Percentiles rank a stretch among this genome's conserved stretches.
phyloP scores from a whole-genome alignment of 2,329 filamentous ascomycete species.

The Xylaria sp. region DNA sequence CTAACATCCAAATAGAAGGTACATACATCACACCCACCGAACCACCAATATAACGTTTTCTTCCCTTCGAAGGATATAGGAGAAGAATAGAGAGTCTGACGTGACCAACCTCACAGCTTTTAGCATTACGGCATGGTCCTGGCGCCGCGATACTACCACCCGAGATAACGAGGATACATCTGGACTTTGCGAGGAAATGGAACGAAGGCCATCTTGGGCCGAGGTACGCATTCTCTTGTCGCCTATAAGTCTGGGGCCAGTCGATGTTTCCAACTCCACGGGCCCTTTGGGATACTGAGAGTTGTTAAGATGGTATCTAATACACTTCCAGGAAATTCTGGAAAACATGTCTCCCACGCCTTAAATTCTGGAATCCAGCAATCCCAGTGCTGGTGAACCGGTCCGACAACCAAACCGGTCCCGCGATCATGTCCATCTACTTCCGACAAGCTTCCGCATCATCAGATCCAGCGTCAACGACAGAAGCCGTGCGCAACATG shows the following conservation, averaged over 20 bases:
- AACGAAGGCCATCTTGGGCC: constrained; percentile 77
- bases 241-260: too few relatives aligned
- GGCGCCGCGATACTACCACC: constrained; percentile 84
- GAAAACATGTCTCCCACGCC: constrained; percentile 79
- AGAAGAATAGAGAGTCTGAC: constrained; percentile 20
- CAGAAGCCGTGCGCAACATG: constrained; percentile 39
- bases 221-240: constrained; percentile 61
- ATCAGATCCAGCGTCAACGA: constrained; percentile 29
- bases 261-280: constrained; percentile 4
- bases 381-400: constrained; percentile 85
- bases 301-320: constrained; percentile 8
- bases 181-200: constrained; percentile 73
- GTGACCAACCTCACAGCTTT: constrained; percentile 40
- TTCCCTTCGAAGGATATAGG: background rate
- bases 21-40: constrained; percentile 28
- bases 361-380: constrained; percentile 94
- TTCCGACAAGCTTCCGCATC: constrained; percentile 56
- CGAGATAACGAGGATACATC: constrained; percentile 77
- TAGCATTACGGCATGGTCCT: constrained; percentile 75
- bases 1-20: constrained; percentile 49
- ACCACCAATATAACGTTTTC: background rate
- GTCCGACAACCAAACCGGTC: constrained; percentile 63
- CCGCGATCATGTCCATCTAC: constrained; percentile 73
- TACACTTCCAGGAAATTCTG: constrained; percentile 81
- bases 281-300: constrained; percentile 9